These are phyloP conservation scores for Chenopodium berlandieri DNA, from an alignment of 148 eudicot species.

Conservation along the genomic window DNA sequence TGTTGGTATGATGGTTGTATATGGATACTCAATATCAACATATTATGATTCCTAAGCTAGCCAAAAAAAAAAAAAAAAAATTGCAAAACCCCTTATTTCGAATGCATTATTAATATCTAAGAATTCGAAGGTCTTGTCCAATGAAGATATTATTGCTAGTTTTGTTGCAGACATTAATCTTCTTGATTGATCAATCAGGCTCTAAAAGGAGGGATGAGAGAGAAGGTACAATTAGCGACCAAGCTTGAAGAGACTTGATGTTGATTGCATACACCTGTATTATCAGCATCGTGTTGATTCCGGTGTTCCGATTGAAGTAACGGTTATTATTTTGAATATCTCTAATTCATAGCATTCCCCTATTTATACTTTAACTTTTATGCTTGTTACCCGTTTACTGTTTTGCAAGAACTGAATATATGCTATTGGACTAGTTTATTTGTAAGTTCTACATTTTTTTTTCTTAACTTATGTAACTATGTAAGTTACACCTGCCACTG, in stretches of 20 bases:
- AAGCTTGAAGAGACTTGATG: slow-evolving; percentile 43
- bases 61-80: no score
- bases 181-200: slow-evolving; percentile 19
- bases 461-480: not conserved
- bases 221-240: slow-evolving; percentile 32
- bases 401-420: no score
- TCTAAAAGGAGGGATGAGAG: slow-evolving; percentile 33
- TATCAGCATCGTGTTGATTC: slow-evolving; percentile 42
- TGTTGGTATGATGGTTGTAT: no score
- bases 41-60: no score
- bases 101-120: no score
- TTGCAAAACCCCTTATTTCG: no score
- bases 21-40: no score
- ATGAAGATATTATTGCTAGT: not conserved
- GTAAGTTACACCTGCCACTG: not conserved
- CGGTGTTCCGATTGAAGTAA: slow-evolving; percentile 38
- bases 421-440: no score
- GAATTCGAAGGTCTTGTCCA: no score
- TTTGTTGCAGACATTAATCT: no score
- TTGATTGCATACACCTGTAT: slow-evolving; percentile 39
- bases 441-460: no score
- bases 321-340: slow-evolving; percentile 22
- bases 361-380: not conserved
- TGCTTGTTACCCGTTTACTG: no score
- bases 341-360: not conserved